Evolutionary conservation across 108 stramenopile species (phyloP), one percentile per base, ranked within the genome.

Genomic region (Fragilariopsis cylindrus): DNA sequence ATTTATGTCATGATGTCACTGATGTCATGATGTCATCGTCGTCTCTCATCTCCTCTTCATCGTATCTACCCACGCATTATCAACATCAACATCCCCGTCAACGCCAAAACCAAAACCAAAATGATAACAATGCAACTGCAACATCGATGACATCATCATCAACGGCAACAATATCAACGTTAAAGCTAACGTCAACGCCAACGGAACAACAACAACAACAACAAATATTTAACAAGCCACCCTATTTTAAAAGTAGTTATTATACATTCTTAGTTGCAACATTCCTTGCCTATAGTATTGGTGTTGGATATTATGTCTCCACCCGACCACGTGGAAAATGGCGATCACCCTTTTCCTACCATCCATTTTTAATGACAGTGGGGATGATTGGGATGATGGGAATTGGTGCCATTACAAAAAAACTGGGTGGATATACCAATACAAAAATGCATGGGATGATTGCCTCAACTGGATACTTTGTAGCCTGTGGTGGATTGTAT

Each of bases 391-490:
- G 89, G 4, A 71, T 87, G 68, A 82, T 90, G 80, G 93, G 93
- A 15, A 79, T 82, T 40, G 85, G 80, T 43, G 82, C 85, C 42
- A 47, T 90, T 0, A 91, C 86, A 46, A 94, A 94, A 73, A 94
- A 94, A 68, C 53, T 88, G 16, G 89, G 89, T 62, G 93, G 93
- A 11, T 94, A 94, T 73, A 78, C 79, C 60, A 94, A 94, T 71
- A 94, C 93, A 58, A 94, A 94, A 78, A 69, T 85, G 18, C 93
- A 94, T 70, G 93, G 87, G 1, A 78, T 91, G 6, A 68, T 94
- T 39, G 83, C 88, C 1, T 86, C 80, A 69, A 44, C 68, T 9
- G 90, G 90, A 9, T 42, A 86, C 15, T 41, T 90, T 2, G n/a
- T 81, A 5, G 63, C 79, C 8, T 52, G 70, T 19, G 82, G 73